These are phyloP conservation scores for Karstenula rhodostoma DNA, from an alignment of 2,329 filamentous ascomycete species.

Conservation along the genomic window DNA sequence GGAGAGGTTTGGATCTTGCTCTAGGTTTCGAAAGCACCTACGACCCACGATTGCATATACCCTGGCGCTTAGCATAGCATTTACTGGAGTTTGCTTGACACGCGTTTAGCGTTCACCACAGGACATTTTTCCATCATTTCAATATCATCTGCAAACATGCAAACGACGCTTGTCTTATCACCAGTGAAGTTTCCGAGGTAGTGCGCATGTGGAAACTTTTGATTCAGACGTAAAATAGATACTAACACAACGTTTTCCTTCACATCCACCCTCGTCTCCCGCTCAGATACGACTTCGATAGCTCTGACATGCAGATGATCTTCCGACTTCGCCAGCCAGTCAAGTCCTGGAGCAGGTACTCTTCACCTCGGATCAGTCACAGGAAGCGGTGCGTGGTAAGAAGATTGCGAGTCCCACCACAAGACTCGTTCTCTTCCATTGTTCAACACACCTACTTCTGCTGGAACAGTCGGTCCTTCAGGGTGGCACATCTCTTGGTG, in stretches of 20 bases:
- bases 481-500: conserved; percentile 2
- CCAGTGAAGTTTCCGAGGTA: neutral
- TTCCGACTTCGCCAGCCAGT: neutral
- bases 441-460: neutral
- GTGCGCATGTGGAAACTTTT: conserved; percentile 18
- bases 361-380: neutral
- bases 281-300: conserved; percentile 29
- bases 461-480: neutral
- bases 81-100: conserved; percentile 6
- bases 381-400: neutral
- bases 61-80: conserved; percentile 8
- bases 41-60: conserved; percentile 7
- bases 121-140: neutral
- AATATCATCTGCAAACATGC: neutral
- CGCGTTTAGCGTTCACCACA: neutral
- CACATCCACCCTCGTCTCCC: conserved; percentile 26
- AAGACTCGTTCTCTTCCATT: neutral
- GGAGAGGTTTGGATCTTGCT: neutral
- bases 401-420: conserved; percentile 2
- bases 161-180: neutral
- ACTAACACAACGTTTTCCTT: neutral
- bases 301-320: neutral
- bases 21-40: neutral
- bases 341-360: neutral
- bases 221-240: conserved; percentile 14